A percentile compares a stretch with the other conserved stretches of the same genome.
phyloP scores from a whole-genome alignment of 192 early-diverging fungal species.

The Backusella parvicylindrica region DNA sequence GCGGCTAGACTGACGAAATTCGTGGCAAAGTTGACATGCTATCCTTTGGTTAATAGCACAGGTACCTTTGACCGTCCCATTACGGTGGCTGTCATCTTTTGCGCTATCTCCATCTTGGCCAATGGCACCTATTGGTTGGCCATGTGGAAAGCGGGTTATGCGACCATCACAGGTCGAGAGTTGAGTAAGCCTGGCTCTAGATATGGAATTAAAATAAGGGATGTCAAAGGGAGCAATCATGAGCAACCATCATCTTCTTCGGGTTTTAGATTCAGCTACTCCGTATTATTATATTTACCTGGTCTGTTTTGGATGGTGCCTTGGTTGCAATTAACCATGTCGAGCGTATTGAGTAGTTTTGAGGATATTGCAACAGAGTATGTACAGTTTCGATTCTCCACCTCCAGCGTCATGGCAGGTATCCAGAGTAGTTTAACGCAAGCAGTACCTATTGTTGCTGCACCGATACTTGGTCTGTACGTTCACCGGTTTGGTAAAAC shows the following conservation, averaged over 20 bases:
- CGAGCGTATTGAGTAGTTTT: conserved; percentile 31
- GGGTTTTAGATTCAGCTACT: not conserved
- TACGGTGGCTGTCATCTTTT: conserved; percentile 45
- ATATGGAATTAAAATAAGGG: not conserved
- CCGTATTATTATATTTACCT: conserved; percentile 15
- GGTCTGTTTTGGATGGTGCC: conserved; percentile 26
- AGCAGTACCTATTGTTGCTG: conserved; percentile 52
- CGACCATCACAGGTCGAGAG: conserved; percentile 2
- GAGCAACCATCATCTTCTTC: too few species aligned
- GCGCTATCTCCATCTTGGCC: conserved; percentile 42
- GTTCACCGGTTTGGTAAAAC: conserved; percentile 55
- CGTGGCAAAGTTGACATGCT: conserved; percentile 57
- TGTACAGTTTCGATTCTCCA: conserved; percentile 23
- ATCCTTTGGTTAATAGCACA: conserved; percentile 50
- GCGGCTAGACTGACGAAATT: conserved; percentile 66
- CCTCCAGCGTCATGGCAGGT: conserved; percentile 20
- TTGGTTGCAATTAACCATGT: conserved; percentile 25
- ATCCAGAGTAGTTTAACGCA: conserved; percentile 47
- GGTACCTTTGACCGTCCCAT: conserved; percentile 33
- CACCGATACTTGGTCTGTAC: conserved; percentile 44
- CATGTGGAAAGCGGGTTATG: conserved; percentile 27
- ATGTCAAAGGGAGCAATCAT: not conserved
- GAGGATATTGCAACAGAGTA: conserved; percentile 28
- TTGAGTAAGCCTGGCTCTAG: not conserved
- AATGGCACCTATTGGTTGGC: conserved; percentile 45